A percentile compares a stretch with the other conserved stretches of the same genome.
Conservation (phyloP, 139 green algal species). For the Picochlorum sp. region DNA sequence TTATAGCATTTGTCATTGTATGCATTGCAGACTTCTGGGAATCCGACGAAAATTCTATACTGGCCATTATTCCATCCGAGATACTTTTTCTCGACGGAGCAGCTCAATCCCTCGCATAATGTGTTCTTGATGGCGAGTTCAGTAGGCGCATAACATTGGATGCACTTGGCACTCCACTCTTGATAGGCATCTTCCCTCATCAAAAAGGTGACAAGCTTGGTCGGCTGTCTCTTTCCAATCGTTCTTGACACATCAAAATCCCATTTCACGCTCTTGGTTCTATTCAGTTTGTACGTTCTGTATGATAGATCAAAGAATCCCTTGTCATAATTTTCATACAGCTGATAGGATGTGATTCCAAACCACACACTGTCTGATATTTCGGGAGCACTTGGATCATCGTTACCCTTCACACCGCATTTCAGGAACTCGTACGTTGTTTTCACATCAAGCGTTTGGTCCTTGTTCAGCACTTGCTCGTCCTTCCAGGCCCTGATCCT, state of each 20-base stretch:
- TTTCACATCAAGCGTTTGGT: background rate
- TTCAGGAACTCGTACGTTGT: background rate
- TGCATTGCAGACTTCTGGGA: slow-evolving; percentile 3
- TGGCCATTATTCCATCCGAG: background rate
- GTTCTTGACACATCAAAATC: background rate
- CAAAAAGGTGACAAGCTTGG: slow-evolving; percentile 7
- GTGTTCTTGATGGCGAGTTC: slow-evolving; percentile 2
- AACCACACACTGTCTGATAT: slow-evolving; percentile 5
- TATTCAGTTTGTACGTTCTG: background rate
- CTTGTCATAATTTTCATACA: slow-evolving; percentile 7
- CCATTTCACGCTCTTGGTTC: background rate
- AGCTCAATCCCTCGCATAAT: background rate
- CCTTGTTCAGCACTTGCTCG: background rate
- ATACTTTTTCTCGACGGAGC: background rate
- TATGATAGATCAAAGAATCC: background rate
- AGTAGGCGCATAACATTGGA: background rate
- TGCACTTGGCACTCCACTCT: slow-evolving; percentile 3
- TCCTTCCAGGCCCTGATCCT: background rate
- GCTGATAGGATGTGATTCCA: slow-evolving; percentile 1
- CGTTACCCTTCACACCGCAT: background rate
- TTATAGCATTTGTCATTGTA: background rate
- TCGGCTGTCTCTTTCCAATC: background rate
- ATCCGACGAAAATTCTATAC: background rate
- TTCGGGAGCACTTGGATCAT: background rate
- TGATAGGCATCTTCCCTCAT: slow-evolving; percentile 7